These are phyloP conservation scores for Chlamydomonas urium DNA, from an alignment of 139 green algal species.

Conservation along the genomic window DNA sequence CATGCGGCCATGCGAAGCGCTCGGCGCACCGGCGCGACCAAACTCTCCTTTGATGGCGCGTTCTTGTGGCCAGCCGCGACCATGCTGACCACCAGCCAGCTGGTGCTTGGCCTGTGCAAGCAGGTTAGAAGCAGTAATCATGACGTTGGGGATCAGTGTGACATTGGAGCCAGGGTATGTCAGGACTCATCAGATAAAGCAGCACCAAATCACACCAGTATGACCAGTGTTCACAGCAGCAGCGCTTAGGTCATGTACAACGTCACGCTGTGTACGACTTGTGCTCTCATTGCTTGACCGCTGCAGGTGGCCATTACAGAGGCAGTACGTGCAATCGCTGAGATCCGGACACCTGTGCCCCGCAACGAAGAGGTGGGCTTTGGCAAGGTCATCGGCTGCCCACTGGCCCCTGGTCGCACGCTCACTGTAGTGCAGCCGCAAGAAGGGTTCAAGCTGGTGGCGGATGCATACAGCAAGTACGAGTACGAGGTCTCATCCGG, in stretches of 20 bases:
- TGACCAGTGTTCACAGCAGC: too few species aligned
- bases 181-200: too few species aligned
- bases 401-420: conserved; percentile 55
- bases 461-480: conserved; percentile 59
- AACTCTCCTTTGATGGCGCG: neutral
- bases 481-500: conserved; percentile 87
- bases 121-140: too few species aligned
- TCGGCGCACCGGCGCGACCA: neutral
- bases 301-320: conserved; percentile 68
- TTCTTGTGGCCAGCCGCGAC: conserved; percentile 57
- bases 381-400: conserved; percentile 65
- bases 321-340: conserved; percentile 52
- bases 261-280: too few species aligned
- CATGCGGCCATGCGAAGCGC: conserved; percentile 29
- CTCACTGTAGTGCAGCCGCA: conserved; percentile 82
- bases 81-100: conserved; percentile 40
- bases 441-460: conserved; percentile 75
- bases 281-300: too few species aligned
- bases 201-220: too few species aligned
- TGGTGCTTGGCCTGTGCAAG: conserved; percentile 70
- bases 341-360: conserved; percentile 56
- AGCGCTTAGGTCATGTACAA: too few species aligned
- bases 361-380: conserved; percentile 39
- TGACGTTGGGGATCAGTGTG: too few species aligned
- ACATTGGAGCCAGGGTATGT: too few species aligned